Conservation (phyloP, 139 green algal species). For the Picochlorum sp. region DNA sequence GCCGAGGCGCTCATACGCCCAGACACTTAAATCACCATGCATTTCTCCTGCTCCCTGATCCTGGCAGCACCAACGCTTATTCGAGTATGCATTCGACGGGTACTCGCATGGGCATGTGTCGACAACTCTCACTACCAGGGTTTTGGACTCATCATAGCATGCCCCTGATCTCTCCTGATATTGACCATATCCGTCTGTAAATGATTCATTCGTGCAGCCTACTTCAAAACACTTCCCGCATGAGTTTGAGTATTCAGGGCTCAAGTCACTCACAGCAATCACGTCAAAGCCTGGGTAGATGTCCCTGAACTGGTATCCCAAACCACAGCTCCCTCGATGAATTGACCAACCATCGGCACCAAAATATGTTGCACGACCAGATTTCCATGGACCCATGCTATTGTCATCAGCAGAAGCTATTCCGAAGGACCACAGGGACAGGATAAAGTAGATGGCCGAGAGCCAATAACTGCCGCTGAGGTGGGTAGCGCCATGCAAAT, state of each 20-base stretch:
- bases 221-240: constrained; percentile 25
- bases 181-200: constrained; percentile 26
- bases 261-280: neutral
- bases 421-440: neutral
- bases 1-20: constrained; percentile 25
- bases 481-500: no score
- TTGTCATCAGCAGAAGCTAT: neutral
- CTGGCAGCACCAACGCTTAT: constrained; percentile 38
- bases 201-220: constrained; percentile 4
- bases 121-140: constrained; percentile 16
- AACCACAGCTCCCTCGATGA: constrained; percentile 2
- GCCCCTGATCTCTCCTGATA: neutral
- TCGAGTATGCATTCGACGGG: constrained; percentile 25
- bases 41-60: constrained; percentile 15
- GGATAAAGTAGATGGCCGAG: neutral
- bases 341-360: constrained; percentile 8
- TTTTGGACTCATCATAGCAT: constrained; percentile 1
- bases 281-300: constrained; percentile 12
- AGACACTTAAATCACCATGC: constrained; percentile 27
- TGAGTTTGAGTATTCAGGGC: neutral
- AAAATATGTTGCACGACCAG: constrained; percentile 4
- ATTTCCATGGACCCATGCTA: neutral
- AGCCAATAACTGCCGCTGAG: no score
- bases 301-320: constrained; percentile 1
- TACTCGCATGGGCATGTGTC: constrained; percentile 35